Evolutionary conservation across 2,329 filamentous ascomycete species (phyloP).

Genomic region (Xylaria hypoxylon): DNA sequence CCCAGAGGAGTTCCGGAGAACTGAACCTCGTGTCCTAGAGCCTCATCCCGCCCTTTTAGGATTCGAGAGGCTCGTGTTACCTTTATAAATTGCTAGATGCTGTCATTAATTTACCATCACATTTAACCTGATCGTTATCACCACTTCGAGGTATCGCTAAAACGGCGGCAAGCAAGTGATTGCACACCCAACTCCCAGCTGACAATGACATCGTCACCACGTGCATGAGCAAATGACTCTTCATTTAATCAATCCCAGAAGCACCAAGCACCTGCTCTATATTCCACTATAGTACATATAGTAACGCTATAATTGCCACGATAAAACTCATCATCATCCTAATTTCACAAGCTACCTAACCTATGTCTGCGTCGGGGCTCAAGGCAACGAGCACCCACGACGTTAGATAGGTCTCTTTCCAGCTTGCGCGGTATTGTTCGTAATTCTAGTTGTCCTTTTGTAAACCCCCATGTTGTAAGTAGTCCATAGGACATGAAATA

Average conservation of each 20-base stretch:
- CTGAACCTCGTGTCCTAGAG: not conserved
- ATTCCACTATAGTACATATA: slow-evolving; percentile 14
- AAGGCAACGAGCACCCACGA: slow-evolving; percentile 5
- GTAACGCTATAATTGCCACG: slow-evolving; percentile 6
- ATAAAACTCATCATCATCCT: not conserved
- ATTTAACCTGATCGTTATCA: not conserved
- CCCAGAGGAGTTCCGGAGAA: not conserved
- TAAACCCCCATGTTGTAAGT: slow-evolving; percentile 11
- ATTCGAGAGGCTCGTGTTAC: not conserved
- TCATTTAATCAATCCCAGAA: not conserved
- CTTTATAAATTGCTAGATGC: not conserved
- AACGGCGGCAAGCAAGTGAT: not conserved
- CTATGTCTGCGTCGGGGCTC: not conserved
- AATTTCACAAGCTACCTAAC: not conserved
- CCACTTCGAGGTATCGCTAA: too few relatives aligned
- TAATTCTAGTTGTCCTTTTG: slow-evolving; percentile 25
- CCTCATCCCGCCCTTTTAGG: slow-evolving; percentile 1
- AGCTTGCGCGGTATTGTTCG: slow-evolving; percentile 24
- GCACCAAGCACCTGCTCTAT: not conserved
- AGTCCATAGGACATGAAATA: slow-evolving; percentile 11
- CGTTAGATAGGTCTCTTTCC: slow-evolving; percentile 8
- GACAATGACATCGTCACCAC: not conserved
- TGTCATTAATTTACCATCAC: not conserved
- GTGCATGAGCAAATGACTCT: slow-evolving; percentile 1
- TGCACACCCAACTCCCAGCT: not conserved